Percentiles rank a stretch among this genome's conserved stretches.
Evolutionary conservation across 352 stramenopile genomes (phyloP).

Genomic region (Phytophthora cactorum): DNA sequence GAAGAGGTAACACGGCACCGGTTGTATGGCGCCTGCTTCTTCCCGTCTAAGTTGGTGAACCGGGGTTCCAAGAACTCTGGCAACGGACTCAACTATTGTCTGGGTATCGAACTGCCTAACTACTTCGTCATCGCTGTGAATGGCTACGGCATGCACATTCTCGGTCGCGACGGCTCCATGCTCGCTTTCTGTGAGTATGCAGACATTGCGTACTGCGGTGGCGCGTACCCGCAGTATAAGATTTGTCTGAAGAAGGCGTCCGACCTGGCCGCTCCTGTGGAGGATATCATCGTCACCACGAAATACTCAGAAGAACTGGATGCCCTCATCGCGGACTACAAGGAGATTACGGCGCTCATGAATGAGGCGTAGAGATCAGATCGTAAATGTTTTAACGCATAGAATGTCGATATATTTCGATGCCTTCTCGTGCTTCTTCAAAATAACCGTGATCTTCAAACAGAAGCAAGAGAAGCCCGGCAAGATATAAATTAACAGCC

Average conservation of each 20-base stretch:
- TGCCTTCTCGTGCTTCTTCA: constrained; percentile 11
- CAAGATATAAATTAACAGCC: constrained; percentile 38
- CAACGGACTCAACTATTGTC: constrained; percentile 35
- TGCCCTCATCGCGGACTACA: constrained; percentile 72
- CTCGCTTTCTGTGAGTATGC: constrained; percentile 74
- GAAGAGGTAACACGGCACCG: constrained; percentile 82
- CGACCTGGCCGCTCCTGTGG: constrained; percentile 38
- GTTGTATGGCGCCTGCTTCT: constrained; percentile 90
- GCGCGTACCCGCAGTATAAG: constrained; percentile 72
- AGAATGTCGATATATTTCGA: constrained; percentile 39
- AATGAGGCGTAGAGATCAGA: constrained; percentile 47
- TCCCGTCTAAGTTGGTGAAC: constrained; percentile 76
- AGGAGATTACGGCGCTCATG: constrained; percentile 75
- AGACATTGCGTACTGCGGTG: constrained; percentile 64
- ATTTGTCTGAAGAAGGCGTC: constrained; percentile 60
- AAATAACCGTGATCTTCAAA: too few species aligned
- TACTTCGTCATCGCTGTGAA: constrained; percentile 92
- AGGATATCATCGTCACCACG: constrained; percentile 72
- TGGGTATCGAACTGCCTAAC: constrained; percentile 74
- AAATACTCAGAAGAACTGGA: constrained; percentile 76
- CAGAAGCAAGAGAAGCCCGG: too few species aligned
- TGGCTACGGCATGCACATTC: constrained; percentile 91
- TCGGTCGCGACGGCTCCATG: constrained; percentile 69
- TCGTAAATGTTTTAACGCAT: constrained; percentile 30
- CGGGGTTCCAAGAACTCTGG: constrained; percentile 33